Base-by-base conservation (phyloP, 306 rosid genomes). In the Vigna nakashimae region DNA sequence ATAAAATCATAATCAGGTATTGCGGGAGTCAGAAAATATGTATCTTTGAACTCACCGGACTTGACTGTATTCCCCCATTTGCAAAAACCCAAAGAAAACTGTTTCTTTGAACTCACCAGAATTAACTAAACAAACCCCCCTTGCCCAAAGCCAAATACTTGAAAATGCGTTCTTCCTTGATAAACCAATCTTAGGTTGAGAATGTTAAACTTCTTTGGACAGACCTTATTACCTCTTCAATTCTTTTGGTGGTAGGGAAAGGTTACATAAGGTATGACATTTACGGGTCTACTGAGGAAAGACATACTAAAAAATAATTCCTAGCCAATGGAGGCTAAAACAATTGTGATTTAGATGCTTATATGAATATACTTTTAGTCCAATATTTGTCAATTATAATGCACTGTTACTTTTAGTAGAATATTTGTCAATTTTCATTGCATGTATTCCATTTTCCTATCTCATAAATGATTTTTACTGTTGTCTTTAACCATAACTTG, bases 351-450 rank as follows among this genome's bases (percentile, higher is more conserved):
- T 62, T 75, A 49, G 38, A 64, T 9, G 11, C 49, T 75, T 50
- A 64, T 49, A 18, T 13, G 71, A 46, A 10, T 63, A 62, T 64
- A 50, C 15, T 32, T 46, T 38, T 26, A 38, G 43, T 40, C 45
- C 45, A 40, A 40, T 40, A 40, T 40, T 40, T 40, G 45, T 40
- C 45, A 9, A 40, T 40, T 40, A 40, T 40, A 40, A 40, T 40
- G 45, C 45, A 40, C 9, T 40, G 9, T 40, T 40, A 40, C 45
- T 40, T 40, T 10, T 24, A 52, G 18, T 59, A 57, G 16, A 71
- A 43, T 38, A 49, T 20, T 16, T 26, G 17, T 80, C 68, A 72
- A 63, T 17, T 52, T 72, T 17, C 42, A 42, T 64, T 24, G 78
- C 50, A 28, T 51, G 40, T 38, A 16, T 7, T 49, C 67, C 32